A percentile compares a stretch with the other conserved stretches of the same genome.
Conservation (phyloP, 352 stramenopile species). For the Globisporangium yorkense region DNA sequence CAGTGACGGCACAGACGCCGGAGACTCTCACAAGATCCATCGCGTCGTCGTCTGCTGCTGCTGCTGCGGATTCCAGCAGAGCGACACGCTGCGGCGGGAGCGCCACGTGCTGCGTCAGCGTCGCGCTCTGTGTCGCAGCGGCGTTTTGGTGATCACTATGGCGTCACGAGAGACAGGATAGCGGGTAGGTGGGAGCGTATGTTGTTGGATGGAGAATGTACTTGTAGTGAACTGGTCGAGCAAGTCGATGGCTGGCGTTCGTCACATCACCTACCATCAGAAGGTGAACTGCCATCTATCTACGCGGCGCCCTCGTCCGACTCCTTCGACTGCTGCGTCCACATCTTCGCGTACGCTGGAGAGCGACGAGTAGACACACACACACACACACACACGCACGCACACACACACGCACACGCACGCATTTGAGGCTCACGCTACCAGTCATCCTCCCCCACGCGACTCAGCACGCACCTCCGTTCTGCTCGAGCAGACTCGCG, state of each 20-base stretch:
- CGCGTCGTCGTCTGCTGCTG: background rate
- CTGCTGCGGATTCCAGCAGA: background rate
- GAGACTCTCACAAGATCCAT: slow-evolving; percentile 2
- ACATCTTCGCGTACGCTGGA: slow-evolving; percentile 32
- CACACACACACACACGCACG: slow-evolving; percentile 5
- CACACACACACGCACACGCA: slow-evolving; percentile 4
- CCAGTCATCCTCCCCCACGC: background rate
- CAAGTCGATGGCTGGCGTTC: background rate
- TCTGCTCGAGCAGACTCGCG: slow-evolving; percentile 27
- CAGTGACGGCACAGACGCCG: background rate
- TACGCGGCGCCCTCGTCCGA: slow-evolving; percentile 4
- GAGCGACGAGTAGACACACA: background rate
- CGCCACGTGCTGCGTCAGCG: background rate
- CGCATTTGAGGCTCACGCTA: too few relatives aligned
- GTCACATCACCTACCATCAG: background rate
- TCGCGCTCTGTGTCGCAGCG: slow-evolving; percentile 1
- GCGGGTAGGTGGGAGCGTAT: background rate
- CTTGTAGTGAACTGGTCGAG: background rate
- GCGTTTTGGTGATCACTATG: background rate
- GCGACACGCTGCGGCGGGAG: background rate
- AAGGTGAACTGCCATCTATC: background rate
- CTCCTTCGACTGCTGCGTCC: slow-evolving; percentile 35
- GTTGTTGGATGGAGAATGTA: background rate
- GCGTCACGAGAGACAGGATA: background rate
- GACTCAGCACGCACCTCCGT: slow-evolving; percentile 24